Conservation (phyloP, 345 rosid genomes). For the Gossypium turneri region DNA sequence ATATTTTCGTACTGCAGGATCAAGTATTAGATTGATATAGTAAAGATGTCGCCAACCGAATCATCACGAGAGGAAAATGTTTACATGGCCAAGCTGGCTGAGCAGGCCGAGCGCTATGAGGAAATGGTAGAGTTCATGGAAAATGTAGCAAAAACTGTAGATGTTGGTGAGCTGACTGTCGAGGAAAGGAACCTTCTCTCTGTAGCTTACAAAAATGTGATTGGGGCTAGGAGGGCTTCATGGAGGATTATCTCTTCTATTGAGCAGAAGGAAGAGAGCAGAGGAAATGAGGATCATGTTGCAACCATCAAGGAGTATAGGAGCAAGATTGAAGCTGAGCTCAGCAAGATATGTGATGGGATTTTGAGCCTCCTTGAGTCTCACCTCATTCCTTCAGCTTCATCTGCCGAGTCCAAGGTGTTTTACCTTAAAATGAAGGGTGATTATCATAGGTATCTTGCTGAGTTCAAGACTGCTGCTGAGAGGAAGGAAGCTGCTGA, state of each 20-base stretch:
- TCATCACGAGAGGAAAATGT: conserved; percentile 82
- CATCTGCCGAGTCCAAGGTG: conserved; percentile 88
- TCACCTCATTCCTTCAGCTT: conserved; percentile 79
- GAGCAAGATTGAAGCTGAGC: conserved; percentile 80
- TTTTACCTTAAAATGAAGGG: conserved; percentile 98
- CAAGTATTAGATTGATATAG: conserved; percentile 19
- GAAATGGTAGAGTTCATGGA: conserved; percentile 99
- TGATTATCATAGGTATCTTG: conserved; percentile 89
- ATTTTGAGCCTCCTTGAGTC: conserved; percentile 82
- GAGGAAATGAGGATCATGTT: conserved; percentile 85
- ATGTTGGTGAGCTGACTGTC: conserved; percentile 78
- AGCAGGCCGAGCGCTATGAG: conserved; percentile 98
- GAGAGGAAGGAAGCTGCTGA: conserved; percentile 99
- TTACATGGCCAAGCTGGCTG: conserved; percentile 94
- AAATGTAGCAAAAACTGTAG: conserved; percentile 78
- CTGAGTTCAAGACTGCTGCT: conserved; percentile 87
- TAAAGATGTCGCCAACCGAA: conserved; percentile 61
- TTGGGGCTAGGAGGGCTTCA: conserved; percentile 96
- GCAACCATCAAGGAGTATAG: conserved; percentile 73
- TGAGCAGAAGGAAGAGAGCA: conserved; percentile 95
- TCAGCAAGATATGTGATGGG: conserved; percentile 85
- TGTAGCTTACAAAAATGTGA: conserved; percentile 94
- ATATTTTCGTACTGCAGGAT: conserved; percentile 16
- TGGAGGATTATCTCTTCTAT: conserved; percentile 99
- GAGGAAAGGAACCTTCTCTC: conserved; percentile 96